phyloP scores from a whole-genome alignment of 176 grass and related monocot genomes.

The Avena insularis region DNA sequence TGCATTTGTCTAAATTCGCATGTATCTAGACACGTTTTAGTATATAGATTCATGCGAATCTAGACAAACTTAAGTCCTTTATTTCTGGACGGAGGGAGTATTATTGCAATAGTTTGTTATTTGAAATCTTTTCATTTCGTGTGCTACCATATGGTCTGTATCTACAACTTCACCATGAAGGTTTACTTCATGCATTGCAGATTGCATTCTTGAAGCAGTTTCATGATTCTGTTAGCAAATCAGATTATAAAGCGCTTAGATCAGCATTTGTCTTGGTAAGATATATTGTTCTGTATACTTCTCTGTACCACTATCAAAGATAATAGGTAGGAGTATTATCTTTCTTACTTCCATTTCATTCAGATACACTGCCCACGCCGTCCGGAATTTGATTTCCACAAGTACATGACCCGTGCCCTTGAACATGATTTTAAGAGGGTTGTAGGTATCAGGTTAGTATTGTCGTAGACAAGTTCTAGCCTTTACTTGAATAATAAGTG shows the following conservation, averaged over 20 bases:
- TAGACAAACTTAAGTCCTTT: no score
- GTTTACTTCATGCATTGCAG: constrained; percentile 55
- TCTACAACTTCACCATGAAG: constrained; percentile 18
- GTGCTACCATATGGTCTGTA: neutral
- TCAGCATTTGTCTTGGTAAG: constrained; percentile 82
- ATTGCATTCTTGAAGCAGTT: constrained; percentile 86
- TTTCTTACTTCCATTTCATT: constrained; percentile 15
- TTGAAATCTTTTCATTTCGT: constrained; percentile 4
- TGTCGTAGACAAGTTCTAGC: constrained; percentile 27
- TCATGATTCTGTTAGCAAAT: constrained; percentile 81
- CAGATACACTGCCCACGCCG: constrained; percentile 51
- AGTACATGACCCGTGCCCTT: constrained; percentile 70
- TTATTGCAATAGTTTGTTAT: constrained; percentile 33
- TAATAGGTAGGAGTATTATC: neutral
- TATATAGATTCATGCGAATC: no score
- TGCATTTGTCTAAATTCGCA: no score
- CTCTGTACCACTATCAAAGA: neutral
- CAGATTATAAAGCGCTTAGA: constrained; percentile 81
- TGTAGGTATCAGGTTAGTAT: constrained; percentile 84
- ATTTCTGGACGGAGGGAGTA: no score
- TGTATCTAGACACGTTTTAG: no score
- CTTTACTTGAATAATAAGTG: constrained; percentile 27
- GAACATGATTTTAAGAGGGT: constrained; percentile 90
- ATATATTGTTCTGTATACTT: constrained; percentile 30
- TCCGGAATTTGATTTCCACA: constrained; percentile 72